Evolutionary conservation across 352 stramenopile genomes (phyloP).

Genomic region (Aphanomyces euteiches): DNA sequence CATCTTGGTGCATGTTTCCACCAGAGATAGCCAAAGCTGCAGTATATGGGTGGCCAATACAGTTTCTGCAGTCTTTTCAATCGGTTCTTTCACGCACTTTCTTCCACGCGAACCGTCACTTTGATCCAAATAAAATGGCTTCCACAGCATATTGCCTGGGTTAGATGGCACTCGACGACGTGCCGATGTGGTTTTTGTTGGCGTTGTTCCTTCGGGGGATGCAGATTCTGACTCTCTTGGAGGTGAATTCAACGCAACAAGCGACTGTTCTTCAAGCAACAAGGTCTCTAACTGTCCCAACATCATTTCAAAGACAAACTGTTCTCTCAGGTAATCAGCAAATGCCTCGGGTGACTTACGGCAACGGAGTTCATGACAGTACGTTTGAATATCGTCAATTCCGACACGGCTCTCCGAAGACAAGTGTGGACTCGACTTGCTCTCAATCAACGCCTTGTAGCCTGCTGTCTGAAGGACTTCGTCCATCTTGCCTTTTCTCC

Average conservation of each 20-base stretch:
- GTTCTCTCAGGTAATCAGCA: background rate
- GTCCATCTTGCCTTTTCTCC: conserved; percentile 9
- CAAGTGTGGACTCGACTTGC: background rate
- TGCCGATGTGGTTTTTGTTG: background rate
- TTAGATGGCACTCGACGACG: background rate
- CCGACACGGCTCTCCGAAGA: background rate
- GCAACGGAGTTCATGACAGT: conserved; percentile 21
- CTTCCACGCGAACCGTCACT: background rate
- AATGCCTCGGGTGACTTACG: background rate
- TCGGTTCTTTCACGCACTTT: background rate
- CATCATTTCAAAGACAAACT: conserved; percentile 12
- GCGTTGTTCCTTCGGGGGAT: background rate
- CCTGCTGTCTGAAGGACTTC: background rate
- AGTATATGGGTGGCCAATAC: background rate
- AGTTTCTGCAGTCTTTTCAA: background rate
- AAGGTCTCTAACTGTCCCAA: background rate
- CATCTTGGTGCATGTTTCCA: conserved; percentile 1
- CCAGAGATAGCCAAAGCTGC: conserved; percentile 2
- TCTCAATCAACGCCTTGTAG: conserved; percentile 7
- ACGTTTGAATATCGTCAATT: conserved; percentile 17
- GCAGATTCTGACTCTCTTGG: background rate
- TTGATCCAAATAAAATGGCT: conserved; percentile 10
- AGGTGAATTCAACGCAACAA: background rate
- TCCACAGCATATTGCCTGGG: conserved; percentile 8
- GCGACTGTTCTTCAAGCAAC: background rate